Base-by-base conservation (phyloP, 441 rosid species). In the Jatropha podagrica region DNA sequence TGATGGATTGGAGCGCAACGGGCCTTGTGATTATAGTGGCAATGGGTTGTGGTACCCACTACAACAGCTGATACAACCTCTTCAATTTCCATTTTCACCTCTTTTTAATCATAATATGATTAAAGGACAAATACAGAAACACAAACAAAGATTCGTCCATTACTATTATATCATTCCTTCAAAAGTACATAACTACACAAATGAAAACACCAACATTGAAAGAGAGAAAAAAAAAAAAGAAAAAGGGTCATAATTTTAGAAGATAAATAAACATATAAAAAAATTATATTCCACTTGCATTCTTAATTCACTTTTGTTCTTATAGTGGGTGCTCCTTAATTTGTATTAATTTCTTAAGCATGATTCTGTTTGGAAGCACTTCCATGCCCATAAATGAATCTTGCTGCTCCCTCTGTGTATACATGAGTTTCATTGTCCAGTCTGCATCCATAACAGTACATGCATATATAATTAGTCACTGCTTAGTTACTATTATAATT, bases 351-450 rank as follows among this genome's bases (percentile, higher is more conserved):
- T 54, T 48, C 7, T 80, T 83, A 78, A 18, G 69, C 78, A 76
- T 83, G 87, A 59, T 70, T 68, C 40, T 84, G 76, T 64, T 85
- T 84, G 72, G 11, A 71, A 59, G 81, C 80, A 65, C 77, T 83
- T 0, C 91, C 91, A 76, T 85, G 87, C 11, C 91, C 91, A 52
- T 88, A 84, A 17, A 88, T 86, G 81, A 89, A 89, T 82, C 90
- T 86, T 20, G 90, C 91, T 40, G 86, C 70, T 48, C 87, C 90
- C 73, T 89, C 93, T 0, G 91, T 81, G 84, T 86, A 89, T 8
- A 89, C 91, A 60, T 89, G 88, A 58, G 93, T 85, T 81, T 89
- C 93, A 72, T 75, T 83, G 77, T 82, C 81, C 85, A 88, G 72
- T 44, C 91, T 87, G 85, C 58, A 54, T 0, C 23, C 23, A 56